Evolutionary conservation across 2,329 filamentous ascomycete species (phyloP).

Genomic region (Chalaropsis ovoidea): DNA sequence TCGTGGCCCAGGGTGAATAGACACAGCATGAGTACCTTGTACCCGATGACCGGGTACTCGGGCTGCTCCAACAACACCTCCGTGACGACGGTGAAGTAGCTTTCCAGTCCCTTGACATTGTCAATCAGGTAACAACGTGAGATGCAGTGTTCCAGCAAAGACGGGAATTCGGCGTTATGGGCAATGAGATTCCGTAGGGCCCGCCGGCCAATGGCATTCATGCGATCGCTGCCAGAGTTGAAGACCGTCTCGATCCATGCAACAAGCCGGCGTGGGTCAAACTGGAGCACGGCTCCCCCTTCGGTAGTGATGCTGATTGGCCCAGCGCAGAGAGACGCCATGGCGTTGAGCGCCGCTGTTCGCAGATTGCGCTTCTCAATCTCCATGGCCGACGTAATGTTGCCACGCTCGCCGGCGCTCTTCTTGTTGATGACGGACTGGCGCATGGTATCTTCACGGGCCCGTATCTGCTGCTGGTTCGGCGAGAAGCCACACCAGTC

Average conservation of each 20-base stretch:
- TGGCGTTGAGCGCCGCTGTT: slow-evolving; percentile 82
- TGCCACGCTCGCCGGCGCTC: slow-evolving; percentile 62
- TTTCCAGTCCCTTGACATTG: slow-evolving; percentile 72
- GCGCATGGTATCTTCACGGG: slow-evolving; percentile 77
- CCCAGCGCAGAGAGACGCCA: slow-evolving; percentile 82
- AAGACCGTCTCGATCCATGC: slow-evolving; percentile 95
- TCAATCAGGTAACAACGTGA: slow-evolving; percentile 81
- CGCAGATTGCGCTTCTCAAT: slow-evolving; percentile 91
- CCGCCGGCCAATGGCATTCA: slow-evolving; percentile 78
- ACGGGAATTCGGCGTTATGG: slow-evolving; percentile 79
- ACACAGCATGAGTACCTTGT: slow-evolving; percentile 79
- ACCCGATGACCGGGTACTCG: slow-evolving; percentile 78
- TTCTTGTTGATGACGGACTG: slow-evolving; percentile 76
- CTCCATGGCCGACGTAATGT: slow-evolving; percentile 80
- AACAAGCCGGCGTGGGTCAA: slow-evolving; percentile 85
- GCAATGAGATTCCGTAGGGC: slow-evolving; percentile 83
- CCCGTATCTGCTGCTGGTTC: slow-evolving; percentile 71
- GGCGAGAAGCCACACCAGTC: slow-evolving; percentile 98
- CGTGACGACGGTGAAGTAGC: slow-evolving; percentile 88
- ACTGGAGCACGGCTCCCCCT: slow-evolving; percentile 76
- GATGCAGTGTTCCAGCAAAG: slow-evolving; percentile 80
- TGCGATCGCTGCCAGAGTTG: slow-evolving; percentile 78
- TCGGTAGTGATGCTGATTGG: slow-evolving; percentile 82
- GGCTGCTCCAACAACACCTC: slow-evolving; percentile 74
- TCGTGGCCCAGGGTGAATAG: slow-evolving; percentile 90